Evolutionary conservation across 2,329 filamentous ascomycete species (phyloP).

Genomic region (Fusarium nygamai): DNA sequence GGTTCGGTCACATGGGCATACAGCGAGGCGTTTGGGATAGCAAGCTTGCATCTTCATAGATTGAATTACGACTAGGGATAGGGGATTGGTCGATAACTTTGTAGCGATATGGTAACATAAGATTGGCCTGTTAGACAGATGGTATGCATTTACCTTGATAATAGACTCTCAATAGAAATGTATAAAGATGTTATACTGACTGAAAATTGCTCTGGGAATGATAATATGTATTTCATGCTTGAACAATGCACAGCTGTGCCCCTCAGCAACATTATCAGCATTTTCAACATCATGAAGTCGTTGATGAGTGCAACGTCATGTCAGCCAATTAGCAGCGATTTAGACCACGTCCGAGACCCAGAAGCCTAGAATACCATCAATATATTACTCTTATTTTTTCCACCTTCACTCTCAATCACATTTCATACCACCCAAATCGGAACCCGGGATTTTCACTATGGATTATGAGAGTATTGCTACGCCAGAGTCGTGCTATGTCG

Average conservation of each 20-base stretch:
- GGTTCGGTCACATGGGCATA: slow-evolving; percentile 27
- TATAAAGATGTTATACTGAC: neutral
- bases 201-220: neutral
- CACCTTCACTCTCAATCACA: neutral
- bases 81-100: neutral
- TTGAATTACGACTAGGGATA: neutral
- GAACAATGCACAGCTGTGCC: neutral
- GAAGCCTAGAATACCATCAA: neutral
- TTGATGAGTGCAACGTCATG: slow-evolving; percentile 9
- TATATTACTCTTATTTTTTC: neutral
- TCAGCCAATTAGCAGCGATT: slow-evolving; percentile 32
- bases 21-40: slow-evolving; percentile 41
- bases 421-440: neutral
- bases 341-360: neutral
- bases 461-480: slow-evolving; percentile 66
- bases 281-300: slow-evolving; percentile 32
- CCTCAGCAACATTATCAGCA: slow-evolving; percentile 6
- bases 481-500: slow-evolving; percentile 80
- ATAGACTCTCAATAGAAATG: slow-evolving; percentile 28
- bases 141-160: slow-evolving; percentile 1
- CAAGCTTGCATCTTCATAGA: slow-evolving; percentile 21
- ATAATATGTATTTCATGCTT: neutral
- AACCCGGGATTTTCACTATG: slow-evolving; percentile 38
- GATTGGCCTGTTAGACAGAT: slow-evolving; percentile 2
- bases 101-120: neutral